Percentiles rank a stretch among this genome's conserved stretches.
These are phyloP conservation scores for Penicillium desertorum DNA, from an alignment of 495 filamentous ascomycete genomes.

Conservation along the genomic window DNA sequence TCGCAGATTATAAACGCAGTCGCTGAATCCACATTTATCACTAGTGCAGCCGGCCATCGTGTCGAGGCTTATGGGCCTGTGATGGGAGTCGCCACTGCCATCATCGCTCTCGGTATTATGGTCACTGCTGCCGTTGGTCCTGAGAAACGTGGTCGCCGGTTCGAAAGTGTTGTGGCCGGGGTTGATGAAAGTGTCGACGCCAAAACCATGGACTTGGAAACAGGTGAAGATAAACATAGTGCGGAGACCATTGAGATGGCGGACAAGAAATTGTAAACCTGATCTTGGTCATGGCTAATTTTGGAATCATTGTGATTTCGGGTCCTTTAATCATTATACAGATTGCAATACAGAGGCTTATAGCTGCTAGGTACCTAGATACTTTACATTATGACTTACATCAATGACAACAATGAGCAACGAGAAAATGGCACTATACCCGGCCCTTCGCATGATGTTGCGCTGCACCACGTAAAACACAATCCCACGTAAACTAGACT, in stretches of 20 bases:
- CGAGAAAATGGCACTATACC: neutral
- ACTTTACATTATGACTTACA: neutral
- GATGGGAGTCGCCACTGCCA: constrained; percentile 69
- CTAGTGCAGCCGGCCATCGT: constrained; percentile 41
- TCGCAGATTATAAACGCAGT: constrained; percentile 71
- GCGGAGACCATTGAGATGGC: constrained; percentile 28
- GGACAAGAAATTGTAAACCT: constrained; percentile 25
- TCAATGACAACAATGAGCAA: neutral
- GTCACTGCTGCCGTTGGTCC: constrained; percentile 53
- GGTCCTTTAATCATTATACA: neutral
- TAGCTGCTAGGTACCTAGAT: neutral
- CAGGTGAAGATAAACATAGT: constrained; percentile 13
- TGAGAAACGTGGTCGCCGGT: constrained; percentile 66
- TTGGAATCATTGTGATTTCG: neutral
- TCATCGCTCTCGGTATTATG: constrained; percentile 63
- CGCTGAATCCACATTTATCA: constrained; percentile 55
- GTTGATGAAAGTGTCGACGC: constrained; percentile 42
- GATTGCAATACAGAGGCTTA: neutral
- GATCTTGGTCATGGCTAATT: neutral
- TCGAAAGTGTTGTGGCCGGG: constrained; percentile 59
- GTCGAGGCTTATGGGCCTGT: constrained; percentile 67
- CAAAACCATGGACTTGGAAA: constrained; percentile 26
- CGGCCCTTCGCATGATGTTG: too few species aligned
- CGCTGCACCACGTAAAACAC: too few species aligned
- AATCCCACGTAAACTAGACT: too few species aligned